Percentiles rank a stretch among this genome's conserved stretches.
These are phyloP conservation scores for Carex littledalei DNA, from an alignment of 176 grass and related monocot species.

Conservation along the genomic window DNA sequence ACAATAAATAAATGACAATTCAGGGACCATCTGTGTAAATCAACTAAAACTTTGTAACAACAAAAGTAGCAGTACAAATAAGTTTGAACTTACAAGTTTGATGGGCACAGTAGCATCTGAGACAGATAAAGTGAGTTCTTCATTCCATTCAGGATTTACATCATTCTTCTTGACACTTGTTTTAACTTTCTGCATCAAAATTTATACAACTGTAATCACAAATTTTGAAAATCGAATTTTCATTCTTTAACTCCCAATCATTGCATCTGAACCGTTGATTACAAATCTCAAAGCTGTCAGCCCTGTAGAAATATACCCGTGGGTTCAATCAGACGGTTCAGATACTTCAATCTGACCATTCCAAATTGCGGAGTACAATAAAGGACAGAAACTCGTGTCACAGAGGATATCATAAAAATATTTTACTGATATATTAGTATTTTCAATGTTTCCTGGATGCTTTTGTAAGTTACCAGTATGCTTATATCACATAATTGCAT, in stretches of 20 bases:
- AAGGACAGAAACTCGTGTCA: neutral
- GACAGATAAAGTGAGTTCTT: slow-evolving; percentile 56
- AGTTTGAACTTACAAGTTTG: slow-evolving; percentile 56
- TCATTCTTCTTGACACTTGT: slow-evolving; percentile 76
- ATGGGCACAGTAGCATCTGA: slow-evolving; percentile 46
- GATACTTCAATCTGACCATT: neutral
- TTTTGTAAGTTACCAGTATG: neutral
- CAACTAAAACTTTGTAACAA: neutral
- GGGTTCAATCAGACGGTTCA: neutral
- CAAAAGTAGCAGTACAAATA: neutral
- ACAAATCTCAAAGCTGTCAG: neutral
- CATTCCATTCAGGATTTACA: slow-evolving; percentile 73
- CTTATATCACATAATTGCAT: neutral
- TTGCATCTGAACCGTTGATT: neutral
- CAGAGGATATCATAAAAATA: neutral
- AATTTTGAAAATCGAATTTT: neutral
- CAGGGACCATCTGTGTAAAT: neutral
- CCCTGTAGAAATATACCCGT: neutral
- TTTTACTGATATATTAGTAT: neutral
- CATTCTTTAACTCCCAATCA: neutral
- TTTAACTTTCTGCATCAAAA: slow-evolving; percentile 53
- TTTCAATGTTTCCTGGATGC: too few relatives aligned
- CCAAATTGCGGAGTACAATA: neutral
- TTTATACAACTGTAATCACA: slow-evolving; percentile 22
- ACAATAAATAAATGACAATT: slow-evolving; percentile 8